These are phyloP conservation scores for Pseudohyphozyma bogoriensis DNA, from an alignment of 768 basidiomycete species.

Conservation along the genomic window DNA sequence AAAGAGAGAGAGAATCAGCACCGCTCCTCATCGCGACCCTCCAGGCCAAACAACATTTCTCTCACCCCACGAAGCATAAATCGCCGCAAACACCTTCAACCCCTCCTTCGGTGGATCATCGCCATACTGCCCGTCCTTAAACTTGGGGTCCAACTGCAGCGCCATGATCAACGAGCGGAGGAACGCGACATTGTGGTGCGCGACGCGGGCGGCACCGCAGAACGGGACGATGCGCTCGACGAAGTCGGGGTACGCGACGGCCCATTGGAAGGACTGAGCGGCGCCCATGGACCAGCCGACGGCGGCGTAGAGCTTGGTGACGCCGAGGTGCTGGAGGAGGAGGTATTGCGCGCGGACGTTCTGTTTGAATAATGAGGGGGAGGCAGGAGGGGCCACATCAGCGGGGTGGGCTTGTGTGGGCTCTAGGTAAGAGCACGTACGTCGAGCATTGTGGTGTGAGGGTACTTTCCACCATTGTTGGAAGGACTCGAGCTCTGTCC, in stretches of 20 bases:
- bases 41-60: no score
- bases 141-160: not conserved
- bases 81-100: not conserved
- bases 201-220: not conserved
- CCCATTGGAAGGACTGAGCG: not conserved
- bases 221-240: not conserved
- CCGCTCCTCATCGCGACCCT: not conserved
- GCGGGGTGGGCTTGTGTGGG: not conserved
- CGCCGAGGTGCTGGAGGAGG: not conserved
- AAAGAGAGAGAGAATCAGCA: not conserved
- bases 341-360: not conserved
- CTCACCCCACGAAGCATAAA: not conserved
- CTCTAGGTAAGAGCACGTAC: not conserved
- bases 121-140: not conserved
- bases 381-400: not conserved
- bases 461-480: no score
- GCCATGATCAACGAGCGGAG: not conserved
- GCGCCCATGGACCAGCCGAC: conserved; percentile 1
- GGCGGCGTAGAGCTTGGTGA: not conserved
- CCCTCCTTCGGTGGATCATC: not conserved
- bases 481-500: not conserved
- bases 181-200: not conserved
- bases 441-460: not conserved
- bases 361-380: not conserved
- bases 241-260: not conserved